Evolutionary conservation across 2,329 filamentous ascomycete species (phyloP), one percentile per base, ranked within the genome.

Genomic region (Cordyceps tenuipes): DNA sequence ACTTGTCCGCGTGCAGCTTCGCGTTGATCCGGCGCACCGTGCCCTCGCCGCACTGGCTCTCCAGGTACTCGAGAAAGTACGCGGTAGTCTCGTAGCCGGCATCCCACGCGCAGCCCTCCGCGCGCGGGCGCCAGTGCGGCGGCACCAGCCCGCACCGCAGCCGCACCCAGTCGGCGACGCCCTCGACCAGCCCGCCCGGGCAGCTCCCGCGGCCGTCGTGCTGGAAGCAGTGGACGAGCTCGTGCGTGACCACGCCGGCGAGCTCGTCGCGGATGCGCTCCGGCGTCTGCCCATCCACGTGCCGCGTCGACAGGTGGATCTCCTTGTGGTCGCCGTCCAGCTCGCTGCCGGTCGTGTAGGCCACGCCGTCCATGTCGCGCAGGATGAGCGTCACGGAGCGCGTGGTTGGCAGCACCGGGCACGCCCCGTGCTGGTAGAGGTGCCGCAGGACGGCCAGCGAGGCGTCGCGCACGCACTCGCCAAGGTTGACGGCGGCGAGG

Each of bases 171-270:
- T 97, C 94, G 21, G 93, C 93, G 57, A 97, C 84, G 0, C 93
- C 93, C 73, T 97, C 93, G 60, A 96, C 87, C 51, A 97, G 73
- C 94, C 0, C 87, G 23, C 23, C 87, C 0, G 88, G 88, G 48
- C 84, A 83, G 5, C 76, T 76, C 1, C 78, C 79, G 21, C 67
- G 76, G 2, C 79, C 88, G 66, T 90, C 87, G 73, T 90, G 88
- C 73, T 97, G 93, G 75, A 89, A 95, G 75, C 91, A 97, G 76
- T 97, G 94, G 15, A 97, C 93, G 63, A 97, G 86, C 74, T 97
- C 93, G 71, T 97, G 93, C 1, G 89, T 88, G 21, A 97, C 73
- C 0, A 97, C 91, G 46, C 94, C 94, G 19, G 83, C 76, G 62
- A 97, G 84, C 75, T 97, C 91, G 44, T 79, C 67, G 26, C 70